phyloP scores from a whole-genome alignment of 2,329 filamentous ascomycete species.

The Capronia coronata region DNA sequence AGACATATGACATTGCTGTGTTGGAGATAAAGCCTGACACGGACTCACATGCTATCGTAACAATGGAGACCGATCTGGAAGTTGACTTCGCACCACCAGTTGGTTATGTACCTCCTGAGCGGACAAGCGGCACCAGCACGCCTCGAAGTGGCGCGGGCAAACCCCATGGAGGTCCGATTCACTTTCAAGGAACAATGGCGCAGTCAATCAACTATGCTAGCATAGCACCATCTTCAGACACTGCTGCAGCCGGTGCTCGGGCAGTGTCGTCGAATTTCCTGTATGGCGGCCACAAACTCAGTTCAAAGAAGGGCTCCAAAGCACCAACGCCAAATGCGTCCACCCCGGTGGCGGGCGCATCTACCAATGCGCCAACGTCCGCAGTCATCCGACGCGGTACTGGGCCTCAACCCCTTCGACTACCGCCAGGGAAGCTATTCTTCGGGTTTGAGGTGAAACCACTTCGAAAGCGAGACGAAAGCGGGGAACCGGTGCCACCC shows the following conservation, averaged over 20 bases:
- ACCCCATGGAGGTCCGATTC: constrained; percentile 63
- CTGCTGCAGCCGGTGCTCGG: constrained; percentile 56
- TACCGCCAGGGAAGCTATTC: constrained; percentile 87
- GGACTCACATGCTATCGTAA: constrained; percentile 76
- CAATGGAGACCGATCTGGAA: constrained; percentile 91
- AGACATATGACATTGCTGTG: constrained; percentile 86
- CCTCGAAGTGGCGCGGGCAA: constrained; percentile 58
- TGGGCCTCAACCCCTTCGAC: constrained; percentile 75
- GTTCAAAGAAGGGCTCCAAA: constrained; percentile 73
- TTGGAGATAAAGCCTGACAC: constrained; percentile 84
- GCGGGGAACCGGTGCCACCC: constrained; percentile 56
- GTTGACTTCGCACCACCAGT: constrained; percentile 94
- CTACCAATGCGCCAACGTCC: constrained; percentile 41
- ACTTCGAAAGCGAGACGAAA: constrained; percentile 69
- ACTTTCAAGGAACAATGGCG: constrained; percentile 88
- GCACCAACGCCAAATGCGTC: constrained; percentile 63
- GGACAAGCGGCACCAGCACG: constrained; percentile 75
- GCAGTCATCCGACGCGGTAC: constrained; percentile 52
- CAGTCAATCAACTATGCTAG: constrained; percentile 94
- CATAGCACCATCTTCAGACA: constrained; percentile 70
- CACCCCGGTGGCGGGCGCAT: constrained; percentile 60
- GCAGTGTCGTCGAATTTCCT: constrained; percentile 70
- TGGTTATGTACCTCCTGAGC: constrained; percentile 84
- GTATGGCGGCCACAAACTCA: constrained; percentile 73
- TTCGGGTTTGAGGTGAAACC: constrained; percentile 93